Base-by-base conservation (phyloP, 140 eudicot species). In the Oenanthe javanica region DNA sequence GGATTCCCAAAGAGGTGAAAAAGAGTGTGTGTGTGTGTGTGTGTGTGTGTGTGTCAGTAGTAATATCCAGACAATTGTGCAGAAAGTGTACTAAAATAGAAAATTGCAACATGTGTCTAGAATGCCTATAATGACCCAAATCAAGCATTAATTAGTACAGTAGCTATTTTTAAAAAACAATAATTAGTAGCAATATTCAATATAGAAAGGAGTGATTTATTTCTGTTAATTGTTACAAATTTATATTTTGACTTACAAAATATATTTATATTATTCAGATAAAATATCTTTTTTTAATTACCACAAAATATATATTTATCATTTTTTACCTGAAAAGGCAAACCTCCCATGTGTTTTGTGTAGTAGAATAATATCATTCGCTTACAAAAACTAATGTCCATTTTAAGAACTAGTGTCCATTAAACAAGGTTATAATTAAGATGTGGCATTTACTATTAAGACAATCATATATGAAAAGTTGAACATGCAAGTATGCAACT, bases 11-110 rank as follows among this genome's bases (percentile, higher is more conserved):
- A 69, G 73, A 13, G 74, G 72, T 10, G 71, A 63, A 10, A 63
- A 3, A 52, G 59, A 0, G 59, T 9, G 59, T 0, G 59, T 52
- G 59, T 52, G 71, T 10, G 72, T 27, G 45, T n/a, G 13, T 67
- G 9, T 66, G 10, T 63, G 72, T 27, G 42, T 67, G 21, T 67
- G n/a, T 69, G n/a, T 31, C 46, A 38, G 45, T 69, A 36, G 74
- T 69, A 15, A 69, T 69, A 69, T 69, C 15, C 74, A 27, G 71
- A 63, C 71, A 63, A 63, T 63, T 38, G 71, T 63, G 71, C 71
- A 63, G 71, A 63, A 63, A 63, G 71, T 9, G 71, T 63, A 23
- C 71, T 63, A 63, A 63, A 63, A 25, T 63, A 63, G 71, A 2
- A 23, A n/a, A 63, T 10, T 25, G 40, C 4, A 63, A 38, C 71